phyloP scores from a whole-genome alignment of 1,284 basidiomycete genomes.

The Rhodofomes roseus region DNA sequence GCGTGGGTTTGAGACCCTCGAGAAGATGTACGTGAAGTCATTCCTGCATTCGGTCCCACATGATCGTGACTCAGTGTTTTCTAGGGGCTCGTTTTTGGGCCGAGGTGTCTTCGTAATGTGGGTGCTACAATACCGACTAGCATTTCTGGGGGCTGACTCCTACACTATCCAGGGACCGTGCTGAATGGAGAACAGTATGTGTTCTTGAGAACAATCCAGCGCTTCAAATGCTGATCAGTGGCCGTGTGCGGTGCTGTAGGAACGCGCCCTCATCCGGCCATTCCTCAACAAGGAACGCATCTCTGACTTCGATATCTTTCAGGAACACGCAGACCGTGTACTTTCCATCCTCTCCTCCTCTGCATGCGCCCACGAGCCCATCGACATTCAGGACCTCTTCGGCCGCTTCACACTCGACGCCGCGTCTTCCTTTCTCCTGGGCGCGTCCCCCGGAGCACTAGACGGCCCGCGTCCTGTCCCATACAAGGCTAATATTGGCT shows the following conservation, averaged over 20 bases:
- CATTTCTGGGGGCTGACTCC: neutral
- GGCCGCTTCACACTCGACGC: conserved; percentile 34
- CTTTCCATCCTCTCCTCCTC: conserved; percentile 3
- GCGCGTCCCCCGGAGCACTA: conserved; percentile 27
- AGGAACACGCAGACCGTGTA: neutral
- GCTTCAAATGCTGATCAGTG: neutral
- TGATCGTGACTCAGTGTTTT: neutral
- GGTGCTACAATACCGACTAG: neutral
- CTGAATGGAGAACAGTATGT: conserved; percentile 4
- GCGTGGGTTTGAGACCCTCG: conserved; percentile 53
- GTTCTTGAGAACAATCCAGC: neutral
- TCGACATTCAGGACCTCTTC: conserved; percentile 27
- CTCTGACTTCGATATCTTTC: conserved; percentile 8
- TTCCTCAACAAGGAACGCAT: conserved; percentile 9
- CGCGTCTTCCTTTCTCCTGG: conserved; percentile 37
- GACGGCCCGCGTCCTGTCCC: conserved; percentile 26
- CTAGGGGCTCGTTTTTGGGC: conserved; percentile 44
- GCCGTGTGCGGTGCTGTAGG: neutral
- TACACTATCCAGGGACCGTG: neutral
- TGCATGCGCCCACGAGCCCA: neutral
- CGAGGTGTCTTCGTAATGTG: conserved; percentile 6
- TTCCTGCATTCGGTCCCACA: neutral
- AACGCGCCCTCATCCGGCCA: conserved; percentile 10
- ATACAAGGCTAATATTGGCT: conserved; percentile 10
- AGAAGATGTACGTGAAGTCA: conserved; percentile 41